These are phyloP conservation scores for Eimeria sp. DNA, from an alignment of 169 alveolate species.

Conservation along the genomic window DNA sequence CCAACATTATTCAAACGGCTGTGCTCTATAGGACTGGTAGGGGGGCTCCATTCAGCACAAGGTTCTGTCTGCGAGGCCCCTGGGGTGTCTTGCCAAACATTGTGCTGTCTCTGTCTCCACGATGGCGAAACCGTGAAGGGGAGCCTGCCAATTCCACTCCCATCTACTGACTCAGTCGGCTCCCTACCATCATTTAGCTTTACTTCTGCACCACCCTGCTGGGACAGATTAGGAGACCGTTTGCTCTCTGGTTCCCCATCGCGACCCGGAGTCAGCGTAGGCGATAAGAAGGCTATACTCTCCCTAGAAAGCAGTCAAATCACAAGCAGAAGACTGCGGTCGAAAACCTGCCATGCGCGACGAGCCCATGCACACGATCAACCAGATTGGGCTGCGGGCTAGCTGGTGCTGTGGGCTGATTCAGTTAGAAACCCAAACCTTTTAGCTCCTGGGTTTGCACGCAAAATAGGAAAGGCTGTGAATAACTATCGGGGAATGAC, in stretches of 20 bases:
- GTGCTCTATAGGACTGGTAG: constrained; percentile 54
- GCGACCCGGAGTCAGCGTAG: constrained; percentile 67
- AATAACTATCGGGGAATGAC: neutral
- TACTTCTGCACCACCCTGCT: constrained; percentile 32
- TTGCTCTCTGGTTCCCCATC: constrained; percentile 20
- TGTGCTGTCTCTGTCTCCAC: constrained; percentile 60
- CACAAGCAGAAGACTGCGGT: neutral
- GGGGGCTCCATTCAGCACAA: constrained; percentile 70
- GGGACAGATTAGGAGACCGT: constrained; percentile 15
- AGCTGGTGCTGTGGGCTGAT: neutral
- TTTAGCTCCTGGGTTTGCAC: no score
- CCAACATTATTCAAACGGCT: constrained; percentile 4
- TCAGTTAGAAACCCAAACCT: neutral
- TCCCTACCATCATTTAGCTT: neutral
- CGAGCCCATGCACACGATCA: neutral
- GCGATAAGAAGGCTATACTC: constrained; percentile 64
- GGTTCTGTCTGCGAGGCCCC: constrained; percentile 53
- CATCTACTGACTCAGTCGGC: neutral
- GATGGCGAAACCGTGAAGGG: constrained; percentile 74
- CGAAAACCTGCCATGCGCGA: neutral
- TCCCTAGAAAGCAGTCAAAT: constrained; percentile 6
- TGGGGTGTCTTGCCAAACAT: constrained; percentile 65
- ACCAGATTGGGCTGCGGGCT: neutral
- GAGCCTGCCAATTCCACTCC: constrained; percentile 54
- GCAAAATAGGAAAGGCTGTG: neutral